A percentile compares a stretch with the other conserved stretches of the same genome.
Evolutionary conservation across 2,329 filamentous ascomycete genomes (phyloP).

Genomic region (Phoma sp.): DNA sequence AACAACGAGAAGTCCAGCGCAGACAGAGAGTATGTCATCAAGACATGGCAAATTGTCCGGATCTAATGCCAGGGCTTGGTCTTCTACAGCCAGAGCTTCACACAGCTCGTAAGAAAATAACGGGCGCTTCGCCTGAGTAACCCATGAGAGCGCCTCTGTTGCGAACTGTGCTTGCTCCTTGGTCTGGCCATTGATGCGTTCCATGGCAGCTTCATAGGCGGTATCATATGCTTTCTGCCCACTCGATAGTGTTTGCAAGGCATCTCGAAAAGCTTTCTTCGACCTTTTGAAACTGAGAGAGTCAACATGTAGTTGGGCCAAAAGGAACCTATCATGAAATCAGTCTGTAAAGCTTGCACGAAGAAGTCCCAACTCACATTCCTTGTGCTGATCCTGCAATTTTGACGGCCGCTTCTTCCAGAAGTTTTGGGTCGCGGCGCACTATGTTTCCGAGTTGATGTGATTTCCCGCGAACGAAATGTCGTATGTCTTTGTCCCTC

Average conservation of each 20-base stretch:
- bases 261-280: conserved; percentile 39
- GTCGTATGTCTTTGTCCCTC: conserved; percentile 25
- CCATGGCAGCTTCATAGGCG: conserved; percentile 53
- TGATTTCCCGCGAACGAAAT: conserved; percentile 15
- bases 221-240: conserved; percentile 44
- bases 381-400: conserved; percentile 30
- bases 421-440: no score
- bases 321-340: conserved; percentile 32
- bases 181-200: conserved; percentile 52
- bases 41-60: conserved; percentile 17
- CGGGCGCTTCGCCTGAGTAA: conserved; percentile 17
- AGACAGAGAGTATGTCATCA: conserved; percentile 25
- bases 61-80: conserved; percentile 7
- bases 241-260: conserved; percentile 41
- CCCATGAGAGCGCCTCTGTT: conserved; percentile 29
- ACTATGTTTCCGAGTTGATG: no score
- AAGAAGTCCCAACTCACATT: conserved; percentile 21
- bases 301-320: conserved; percentile 49
- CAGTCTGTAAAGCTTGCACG: no score
- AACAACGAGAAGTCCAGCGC: conserved; percentile 41
- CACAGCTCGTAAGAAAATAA: conserved; percentile 23
- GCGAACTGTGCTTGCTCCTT: conserved; percentile 46
- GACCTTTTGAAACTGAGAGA: conserved; percentile 44
- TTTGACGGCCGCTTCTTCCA: neutral
- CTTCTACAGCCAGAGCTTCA: conserved; percentile 23